These are phyloP conservation scores for Globisporangium carolinianum DNA, from an alignment of 352 stramenopile species.

Conservation along the genomic window DNA sequence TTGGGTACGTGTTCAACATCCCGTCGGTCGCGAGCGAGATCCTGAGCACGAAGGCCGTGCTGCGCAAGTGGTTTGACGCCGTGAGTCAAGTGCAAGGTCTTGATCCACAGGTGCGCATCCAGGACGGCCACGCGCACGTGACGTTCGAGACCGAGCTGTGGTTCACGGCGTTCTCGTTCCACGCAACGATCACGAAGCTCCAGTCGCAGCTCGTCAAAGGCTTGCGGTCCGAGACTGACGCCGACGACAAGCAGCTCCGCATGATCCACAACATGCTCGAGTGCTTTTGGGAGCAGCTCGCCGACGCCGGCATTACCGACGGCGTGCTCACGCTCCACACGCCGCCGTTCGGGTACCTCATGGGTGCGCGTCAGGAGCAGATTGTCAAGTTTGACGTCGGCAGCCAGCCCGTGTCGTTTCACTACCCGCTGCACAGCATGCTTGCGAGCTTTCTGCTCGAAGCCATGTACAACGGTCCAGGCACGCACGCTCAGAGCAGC, in stretches of 20 bases:
- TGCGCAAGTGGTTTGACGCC: constrained; percentile 67
- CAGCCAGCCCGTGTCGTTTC: constrained; percentile 79
- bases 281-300: constrained; percentile 71
- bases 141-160: constrained; percentile 94
- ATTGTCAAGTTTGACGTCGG: constrained; percentile 78
- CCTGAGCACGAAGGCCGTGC: constrained; percentile 39
- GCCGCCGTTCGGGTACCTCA: constrained; percentile 53
- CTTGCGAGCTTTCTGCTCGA: constrained; percentile 79
- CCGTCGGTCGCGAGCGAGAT: constrained; percentile 60
- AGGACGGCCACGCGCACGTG: constrained; percentile 84
- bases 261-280: constrained; percentile 73
- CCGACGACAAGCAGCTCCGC: constrained; percentile 25
- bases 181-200: constrained; percentile 62
- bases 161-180: constrained; percentile 91
- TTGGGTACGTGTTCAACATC: constrained; percentile 95
- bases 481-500: constrained; percentile 4
- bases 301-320: constrained; percentile 32
- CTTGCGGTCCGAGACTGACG: constrained; percentile 46
- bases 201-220: constrained; percentile 55
- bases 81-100: constrained; percentile 74
- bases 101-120: constrained; percentile 67
- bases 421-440: constrained; percentile 86
- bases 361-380: constrained; percentile 33
- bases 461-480: constrained; percentile 52
- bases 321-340: constrained; percentile 43